Evolutionary conservation across 2,329 filamentous ascomycete genomes (phyloP).

Genomic region (Diaporthe vaccinii): DNA sequence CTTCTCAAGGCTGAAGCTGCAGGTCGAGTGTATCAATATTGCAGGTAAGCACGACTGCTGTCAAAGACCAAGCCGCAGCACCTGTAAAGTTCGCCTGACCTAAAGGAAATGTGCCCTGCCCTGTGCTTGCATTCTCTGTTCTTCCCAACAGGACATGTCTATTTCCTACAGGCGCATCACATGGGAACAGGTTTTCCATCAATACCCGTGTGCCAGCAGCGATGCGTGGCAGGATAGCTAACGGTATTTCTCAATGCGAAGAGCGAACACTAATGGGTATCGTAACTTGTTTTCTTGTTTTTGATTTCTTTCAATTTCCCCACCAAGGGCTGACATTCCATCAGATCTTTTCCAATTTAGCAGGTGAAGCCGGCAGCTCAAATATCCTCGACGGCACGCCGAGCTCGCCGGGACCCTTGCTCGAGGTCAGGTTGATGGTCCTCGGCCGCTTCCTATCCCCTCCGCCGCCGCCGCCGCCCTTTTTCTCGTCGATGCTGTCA

Average conservation of each 20-base stretch:
- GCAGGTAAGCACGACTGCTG: neutral
- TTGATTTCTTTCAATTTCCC: neutral
- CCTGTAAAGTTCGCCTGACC: neutral
- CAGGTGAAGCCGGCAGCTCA: conserved; percentile 23
- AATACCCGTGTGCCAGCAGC: neutral
- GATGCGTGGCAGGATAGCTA: neutral
- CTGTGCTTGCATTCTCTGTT: neutral
- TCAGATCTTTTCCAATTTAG: conserved; percentile 15
- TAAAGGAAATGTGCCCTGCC: no score
- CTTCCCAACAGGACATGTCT: neutral
- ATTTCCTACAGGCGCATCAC: neutral
- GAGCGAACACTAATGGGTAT: neutral
- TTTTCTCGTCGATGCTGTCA: conserved; percentile 22
- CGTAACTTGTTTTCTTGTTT: neutral
- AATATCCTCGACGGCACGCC: conserved; percentile 13
- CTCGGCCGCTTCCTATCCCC: conserved; percentile 18
- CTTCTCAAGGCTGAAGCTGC: neutral
- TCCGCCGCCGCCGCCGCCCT: neutral
- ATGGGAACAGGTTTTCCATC: neutral
- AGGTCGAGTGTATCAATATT: neutral
- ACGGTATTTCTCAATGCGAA: neutral
- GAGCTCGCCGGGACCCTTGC: conserved; percentile 8
- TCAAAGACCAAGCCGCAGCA: no score
- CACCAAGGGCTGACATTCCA: neutral
- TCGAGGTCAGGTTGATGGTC: conserved; percentile 18